Evolutionary conservation across 805 yeast genomes (phyloP).

Genomic region (Yarrowia sp.): DNA sequence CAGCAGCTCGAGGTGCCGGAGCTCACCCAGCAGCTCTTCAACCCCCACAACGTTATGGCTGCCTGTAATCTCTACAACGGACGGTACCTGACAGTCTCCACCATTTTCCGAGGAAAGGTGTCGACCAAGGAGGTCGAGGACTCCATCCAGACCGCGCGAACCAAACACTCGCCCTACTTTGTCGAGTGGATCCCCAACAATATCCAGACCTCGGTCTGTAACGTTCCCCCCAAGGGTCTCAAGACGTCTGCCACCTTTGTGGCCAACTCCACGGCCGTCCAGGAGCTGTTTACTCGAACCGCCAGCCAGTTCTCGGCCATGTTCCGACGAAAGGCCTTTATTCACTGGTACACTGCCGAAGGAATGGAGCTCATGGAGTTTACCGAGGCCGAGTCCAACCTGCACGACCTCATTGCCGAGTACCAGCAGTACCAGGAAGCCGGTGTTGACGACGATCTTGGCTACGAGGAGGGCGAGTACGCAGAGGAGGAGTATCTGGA

Average conservation of each 20-base stretch:
- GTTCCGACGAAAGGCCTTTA: slow-evolving; percentile 93
- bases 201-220: slow-evolving; percentile 93
- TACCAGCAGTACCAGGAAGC: slow-evolving; percentile 95
- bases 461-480: slow-evolving; percentile 33
- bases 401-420: slow-evolving; percentile 89
- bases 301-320: slow-evolving; percentile 91
- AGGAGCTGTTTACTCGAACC: slow-evolving; percentile 88
- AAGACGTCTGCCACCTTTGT: slow-evolving; percentile 92
- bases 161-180: slow-evolving; percentile 78
- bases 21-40: slow-evolving; percentile 93
- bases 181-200: slow-evolving; percentile 98
- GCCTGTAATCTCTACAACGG: slow-evolving; percentile 94
- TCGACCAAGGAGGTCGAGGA: slow-evolving; percentile 95
- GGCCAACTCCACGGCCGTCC: slow-evolving; percentile 94
- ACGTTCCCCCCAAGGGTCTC: slow-evolving; percentile 85
- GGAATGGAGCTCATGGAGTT: slow-evolving; percentile 98
- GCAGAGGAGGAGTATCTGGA: slow-evolving; percentile 25
- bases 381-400: slow-evolving; percentile 91
- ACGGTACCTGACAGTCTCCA: slow-evolving; percentile 90
- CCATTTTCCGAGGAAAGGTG: slow-evolving; percentile 93
- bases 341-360: slow-evolving; percentile 95
- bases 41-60: slow-evolving; percentile 93
- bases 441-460: slow-evolving; percentile 74
- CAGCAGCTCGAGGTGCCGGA: slow-evolving; percentile 90
- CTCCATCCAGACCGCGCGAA: slow-evolving; percentile 86